These are phyloP conservation scores for Apium graveolens DNA, from an alignment of 129 eudicot genomes.

Conservation along the genomic window DNA sequence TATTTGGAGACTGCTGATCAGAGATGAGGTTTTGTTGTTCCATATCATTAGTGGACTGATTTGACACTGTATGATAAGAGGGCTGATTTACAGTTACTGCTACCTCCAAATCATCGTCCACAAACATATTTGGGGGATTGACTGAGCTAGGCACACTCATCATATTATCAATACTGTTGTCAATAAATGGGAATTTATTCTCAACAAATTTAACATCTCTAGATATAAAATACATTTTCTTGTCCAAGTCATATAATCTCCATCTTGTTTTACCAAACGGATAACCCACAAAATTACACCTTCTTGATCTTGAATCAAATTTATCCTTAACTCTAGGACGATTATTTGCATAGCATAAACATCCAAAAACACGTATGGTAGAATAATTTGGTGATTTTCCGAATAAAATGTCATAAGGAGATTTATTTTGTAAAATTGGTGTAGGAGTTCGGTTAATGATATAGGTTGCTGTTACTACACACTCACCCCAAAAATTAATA, in stretches of 20 bases:
- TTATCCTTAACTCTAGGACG: too few relatives aligned
- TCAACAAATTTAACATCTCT: neutral
- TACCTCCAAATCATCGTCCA: neutral
- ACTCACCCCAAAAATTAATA: neutral
- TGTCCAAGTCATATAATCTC: neutral
- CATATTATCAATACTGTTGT: neutral
- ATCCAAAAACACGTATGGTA: too few relatives aligned
- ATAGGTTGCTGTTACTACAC: neutral
- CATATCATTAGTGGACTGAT: too few relatives aligned
- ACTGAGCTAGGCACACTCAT: neutral
- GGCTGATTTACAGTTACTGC: too few relatives aligned
- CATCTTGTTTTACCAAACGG: neutral
- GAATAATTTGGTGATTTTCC: neutral
- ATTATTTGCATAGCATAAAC: too few relatives aligned
- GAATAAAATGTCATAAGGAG: neutral
- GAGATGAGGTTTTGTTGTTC: too few relatives aligned
- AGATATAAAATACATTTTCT: neutral
- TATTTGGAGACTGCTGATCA: too few relatives aligned
- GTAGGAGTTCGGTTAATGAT: neutral
- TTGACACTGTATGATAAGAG: too few relatives aligned
- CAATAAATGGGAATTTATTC: neutral
- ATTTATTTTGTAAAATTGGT: neutral
- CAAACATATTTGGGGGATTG: neutral
- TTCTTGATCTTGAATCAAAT: neutral
- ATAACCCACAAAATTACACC: neutral